Evolutionary conservation across 2,329 filamentous ascomycete genomes (phyloP), one percentile per base, ranked within the genome.

Genomic region (Microascus cirrosus): DNA sequence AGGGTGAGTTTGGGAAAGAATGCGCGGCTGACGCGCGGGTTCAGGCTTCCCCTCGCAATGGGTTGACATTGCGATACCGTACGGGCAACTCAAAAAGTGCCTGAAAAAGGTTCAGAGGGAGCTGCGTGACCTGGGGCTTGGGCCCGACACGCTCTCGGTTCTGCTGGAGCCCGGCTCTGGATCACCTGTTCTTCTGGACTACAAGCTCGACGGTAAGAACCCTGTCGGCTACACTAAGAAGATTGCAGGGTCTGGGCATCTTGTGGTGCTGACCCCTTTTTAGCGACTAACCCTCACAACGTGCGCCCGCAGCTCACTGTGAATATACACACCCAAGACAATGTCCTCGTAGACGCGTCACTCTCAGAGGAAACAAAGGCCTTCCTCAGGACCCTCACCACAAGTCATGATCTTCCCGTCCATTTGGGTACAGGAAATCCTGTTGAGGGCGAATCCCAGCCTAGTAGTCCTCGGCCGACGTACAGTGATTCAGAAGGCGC

Each of bases 11-110:
- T 8, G 24, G 18, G 11, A 28, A n/a, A 8, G 28, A 24, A n/a
- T 55, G 22, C 18, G 12, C 53, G 13, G 13, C 25, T 42, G 50
- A n/a, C n/a, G 35, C 51, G 53, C 53, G 18, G 2, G 0, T 39
- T 20, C 56, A 77, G 86, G 82, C 62, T 95, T 90, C 68, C 90
- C 90, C 8, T 73, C 81, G 55, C 83, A 86, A 67, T 85, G 82
- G 82, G 74, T 91, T 54, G 79, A 86, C 52, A 85, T 84, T 32
- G 90, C 90, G 54, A 89, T 95, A 61, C 89, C 88, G 2, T 95
- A 95, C 69, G 81, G 86, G 52, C 83, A 90, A 70, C 80, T 95
- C 59, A 95, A 95, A 72, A 95, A 95, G 74, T 89, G 88, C 71
- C 86, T 95, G 67, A 93, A 92, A 68, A 86, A 85, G 67, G 85